Evolutionary conservation across 257 asterid genomes (phyloP).

Genomic region (Jaltomata sinuosa): DNA sequence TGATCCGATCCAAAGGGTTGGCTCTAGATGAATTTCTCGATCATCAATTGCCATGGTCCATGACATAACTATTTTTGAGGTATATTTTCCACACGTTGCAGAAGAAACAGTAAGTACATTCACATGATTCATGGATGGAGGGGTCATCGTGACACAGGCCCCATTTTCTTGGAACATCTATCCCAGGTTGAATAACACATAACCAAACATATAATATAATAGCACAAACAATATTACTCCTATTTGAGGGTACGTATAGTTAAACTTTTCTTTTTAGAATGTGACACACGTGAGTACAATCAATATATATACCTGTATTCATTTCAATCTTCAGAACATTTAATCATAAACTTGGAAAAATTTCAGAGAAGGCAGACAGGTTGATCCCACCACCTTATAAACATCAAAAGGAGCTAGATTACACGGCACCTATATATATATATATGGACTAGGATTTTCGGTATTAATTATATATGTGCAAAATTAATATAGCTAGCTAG

Average conservation of each 20-base stretch:
- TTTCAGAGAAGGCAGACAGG: neutral
- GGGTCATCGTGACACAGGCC: neutral
- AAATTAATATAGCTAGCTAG: neutral
- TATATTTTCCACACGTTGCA: neutral
- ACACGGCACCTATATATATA: neutral
- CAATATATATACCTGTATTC: neutral
- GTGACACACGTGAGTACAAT: neutral
- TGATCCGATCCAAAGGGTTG: neutral
- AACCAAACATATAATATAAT: neutral
- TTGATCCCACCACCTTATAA: neutral
- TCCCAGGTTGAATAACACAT: neutral
- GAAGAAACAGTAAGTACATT: neutral
- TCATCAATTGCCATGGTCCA: neutral
- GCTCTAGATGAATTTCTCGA: neutral
- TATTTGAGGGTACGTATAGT: neutral
- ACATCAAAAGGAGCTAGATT: neutral
- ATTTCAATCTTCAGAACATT: neutral
- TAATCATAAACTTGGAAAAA: neutral
- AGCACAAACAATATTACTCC: neutral
- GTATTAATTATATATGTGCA: neutral
- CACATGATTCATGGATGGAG: constrained; percentile 2
- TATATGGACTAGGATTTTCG: neutral
- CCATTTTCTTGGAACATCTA: constrained; percentile 1
- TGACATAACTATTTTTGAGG: neutral
- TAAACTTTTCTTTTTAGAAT: neutral